Percentiles rank a stretch among this genome's conserved stretches.
These are phyloP conservation scores for Erysimum cheiranthoides DNA, from an alignment of 345 rosid genomes.

Conservation along the genomic window DNA sequence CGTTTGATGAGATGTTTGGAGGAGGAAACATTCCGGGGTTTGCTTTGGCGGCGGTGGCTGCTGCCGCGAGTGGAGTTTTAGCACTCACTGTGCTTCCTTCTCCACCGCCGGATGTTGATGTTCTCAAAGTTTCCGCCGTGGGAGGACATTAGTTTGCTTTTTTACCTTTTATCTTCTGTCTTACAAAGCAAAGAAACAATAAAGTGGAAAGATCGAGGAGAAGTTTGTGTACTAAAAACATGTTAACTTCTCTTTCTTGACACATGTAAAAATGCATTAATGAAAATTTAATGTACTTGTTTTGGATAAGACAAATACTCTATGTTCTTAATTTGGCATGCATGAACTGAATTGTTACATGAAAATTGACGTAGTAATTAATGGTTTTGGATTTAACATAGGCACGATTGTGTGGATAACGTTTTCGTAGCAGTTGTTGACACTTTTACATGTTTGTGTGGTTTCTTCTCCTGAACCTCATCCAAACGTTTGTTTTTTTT, in stretches of 20 bases:
- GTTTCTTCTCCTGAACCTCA: not conserved
- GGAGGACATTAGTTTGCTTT: slow-evolving; percentile 30
- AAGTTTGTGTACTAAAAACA: not conserved
- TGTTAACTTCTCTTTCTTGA: slow-evolving; percentile 7
- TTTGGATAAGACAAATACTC: slow-evolving; percentile 26
- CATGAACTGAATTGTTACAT: slow-evolving; percentile 17
- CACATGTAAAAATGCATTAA: slow-evolving; percentile 29
- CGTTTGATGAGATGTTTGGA: slow-evolving; percentile 71
- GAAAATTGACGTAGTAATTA: not conserved
- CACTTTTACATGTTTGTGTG: not conserved
- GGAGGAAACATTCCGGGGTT: slow-evolving; percentile 87
- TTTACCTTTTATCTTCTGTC: not conserved
- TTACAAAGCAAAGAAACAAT: not conserved
- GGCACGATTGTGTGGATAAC: not conserved
- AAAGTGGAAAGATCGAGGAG: slow-evolving; percentile 11
- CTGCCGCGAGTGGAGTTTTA: slow-evolving; percentile 59
- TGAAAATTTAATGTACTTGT: slow-evolving; percentile 13
- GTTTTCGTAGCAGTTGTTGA: not conserved
- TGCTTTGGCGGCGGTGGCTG: slow-evolving; percentile 64
- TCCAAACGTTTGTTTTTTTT: not conserved
- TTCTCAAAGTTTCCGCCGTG: slow-evolving; percentile 33
- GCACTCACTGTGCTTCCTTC: slow-evolving; percentile 71
- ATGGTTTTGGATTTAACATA: not conserved
- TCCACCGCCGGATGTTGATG: slow-evolving; percentile 56
- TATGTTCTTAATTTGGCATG: slow-evolving; percentile 1